Percentiles rank a stretch among this genome's conserved stretches.
Evolutionary conservation across 352 stramenopile genomes (phyloP).

Genomic region (Pythium grandisporangium): DNA sequence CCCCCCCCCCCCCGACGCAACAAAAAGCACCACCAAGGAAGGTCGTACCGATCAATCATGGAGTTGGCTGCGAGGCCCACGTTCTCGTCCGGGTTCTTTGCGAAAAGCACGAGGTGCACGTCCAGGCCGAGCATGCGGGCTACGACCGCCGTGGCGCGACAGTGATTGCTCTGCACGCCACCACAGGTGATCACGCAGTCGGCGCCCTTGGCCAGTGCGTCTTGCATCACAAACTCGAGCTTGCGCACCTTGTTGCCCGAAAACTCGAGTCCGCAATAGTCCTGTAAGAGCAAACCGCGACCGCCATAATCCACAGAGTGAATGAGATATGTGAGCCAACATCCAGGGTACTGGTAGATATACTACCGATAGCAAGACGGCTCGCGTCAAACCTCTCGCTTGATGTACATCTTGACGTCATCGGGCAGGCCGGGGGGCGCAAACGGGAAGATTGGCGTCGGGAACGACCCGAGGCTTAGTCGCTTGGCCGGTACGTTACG

Average conservation of each 20-base stretch:
- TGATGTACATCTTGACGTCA: slow-evolving; percentile 75
- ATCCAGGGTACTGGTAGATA: no score
- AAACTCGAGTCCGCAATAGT: slow-evolving; percentile 86
- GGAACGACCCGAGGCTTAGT: slow-evolving; percentile 63
- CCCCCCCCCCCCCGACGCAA: no score
- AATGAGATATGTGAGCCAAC: no score
- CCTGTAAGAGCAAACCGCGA: no score
- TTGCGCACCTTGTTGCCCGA: slow-evolving; percentile 95
- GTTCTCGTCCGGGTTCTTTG: slow-evolving; percentile 64
- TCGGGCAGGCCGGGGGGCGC: slow-evolving; percentile 51
- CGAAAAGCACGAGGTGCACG: slow-evolving; percentile 86
- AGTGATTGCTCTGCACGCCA: slow-evolving; percentile 93
- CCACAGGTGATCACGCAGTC: slow-evolving; percentile 91
- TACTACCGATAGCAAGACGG: background rate
- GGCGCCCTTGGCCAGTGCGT: slow-evolving; percentile 73
- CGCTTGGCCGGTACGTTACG: slow-evolving; percentile 31
- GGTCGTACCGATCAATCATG: slow-evolving; percentile 48
- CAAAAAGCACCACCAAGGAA: no score
- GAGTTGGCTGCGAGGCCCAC: slow-evolving; percentile 63
- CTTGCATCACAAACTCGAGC: slow-evolving; percentile 90
- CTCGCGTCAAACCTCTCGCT: slow-evolving; percentile 66
- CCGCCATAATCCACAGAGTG: no score
- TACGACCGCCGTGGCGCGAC: slow-evolving; percentile 77
- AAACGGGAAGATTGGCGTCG: slow-evolving; percentile 74
- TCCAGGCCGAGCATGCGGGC: slow-evolving; percentile 87